phyloP scores from a whole-genome alignment of 2,329 filamentous ascomycete species.

The Berkeleyomyces basicola region DNA sequence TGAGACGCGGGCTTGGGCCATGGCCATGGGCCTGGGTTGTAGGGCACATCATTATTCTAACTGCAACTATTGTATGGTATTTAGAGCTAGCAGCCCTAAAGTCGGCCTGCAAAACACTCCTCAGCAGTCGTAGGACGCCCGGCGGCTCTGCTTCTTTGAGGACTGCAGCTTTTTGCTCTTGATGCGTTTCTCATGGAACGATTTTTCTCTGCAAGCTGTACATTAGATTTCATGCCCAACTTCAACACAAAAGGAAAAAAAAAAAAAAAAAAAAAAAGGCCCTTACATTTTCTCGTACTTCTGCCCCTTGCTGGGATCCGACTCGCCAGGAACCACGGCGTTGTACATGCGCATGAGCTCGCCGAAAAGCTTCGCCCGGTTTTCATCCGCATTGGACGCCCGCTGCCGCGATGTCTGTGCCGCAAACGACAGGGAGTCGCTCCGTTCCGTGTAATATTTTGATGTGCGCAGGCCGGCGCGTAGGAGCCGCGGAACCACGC shows the following conservation, averaged over 20 bases:
- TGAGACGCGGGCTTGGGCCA: background rate
- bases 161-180: constrained; percentile 32
- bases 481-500: constrained; percentile 30
- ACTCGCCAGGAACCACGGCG: constrained; percentile 29
- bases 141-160: constrained; percentile 32
- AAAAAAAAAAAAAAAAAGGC: background rate
- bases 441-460: constrained; percentile 35
- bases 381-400: constrained; percentile 35
- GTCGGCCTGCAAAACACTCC: constrained; percentile 16
- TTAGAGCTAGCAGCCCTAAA: no score
- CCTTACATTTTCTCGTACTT: constrained; percentile 34
- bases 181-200: constrained; percentile 29
- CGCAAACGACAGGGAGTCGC: constrained; percentile 36
- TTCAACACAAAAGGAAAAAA: background rate
- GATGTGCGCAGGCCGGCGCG: constrained; percentile 32
- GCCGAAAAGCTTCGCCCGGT: constrained; percentile 31
- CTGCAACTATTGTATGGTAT: no score
- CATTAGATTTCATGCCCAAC: background rate
- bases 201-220: constrained; percentile 26
- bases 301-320: constrained; percentile 29
- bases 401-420: constrained; percentile 38
- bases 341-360: constrained; percentile 33
- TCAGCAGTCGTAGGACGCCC: constrained; percentile 15
- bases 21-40: background rate
- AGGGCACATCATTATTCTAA: background rate